Evolutionary conservation across 306 rosid genomes (phyloP).

Genomic region (Clitoria ternatea): DNA sequence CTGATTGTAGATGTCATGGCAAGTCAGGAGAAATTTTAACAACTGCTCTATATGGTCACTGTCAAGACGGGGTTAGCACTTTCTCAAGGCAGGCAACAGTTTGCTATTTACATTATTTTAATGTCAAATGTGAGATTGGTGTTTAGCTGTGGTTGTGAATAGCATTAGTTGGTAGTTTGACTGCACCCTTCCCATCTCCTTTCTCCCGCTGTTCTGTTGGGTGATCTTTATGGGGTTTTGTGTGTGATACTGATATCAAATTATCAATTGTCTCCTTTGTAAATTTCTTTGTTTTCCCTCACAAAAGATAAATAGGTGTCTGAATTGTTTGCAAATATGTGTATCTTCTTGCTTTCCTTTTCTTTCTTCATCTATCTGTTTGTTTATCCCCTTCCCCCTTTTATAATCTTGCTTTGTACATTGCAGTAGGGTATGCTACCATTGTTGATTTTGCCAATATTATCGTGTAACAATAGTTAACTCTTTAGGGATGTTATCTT

Average conservation of each 20-base stretch:
- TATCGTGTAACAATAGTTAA: background rate
- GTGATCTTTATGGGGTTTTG: background rate
- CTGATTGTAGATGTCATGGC: conserved; percentile 93
- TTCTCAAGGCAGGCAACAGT: conserved; percentile 90
- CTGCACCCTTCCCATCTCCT: conserved; percentile 18
- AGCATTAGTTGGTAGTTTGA: conserved; percentile 36
- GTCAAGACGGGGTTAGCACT: conserved; percentile 79
- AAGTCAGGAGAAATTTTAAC: conserved; percentile 83
- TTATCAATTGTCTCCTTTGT: conserved; percentile 21
- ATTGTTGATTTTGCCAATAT: conserved; percentile 1
- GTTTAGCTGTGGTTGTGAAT: conserved; percentile 40
- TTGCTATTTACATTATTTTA: conserved; percentile 60
- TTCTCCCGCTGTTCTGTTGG: background rate
- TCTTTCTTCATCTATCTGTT: conserved; percentile 10
- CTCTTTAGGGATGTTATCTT: conserved; percentile 10
- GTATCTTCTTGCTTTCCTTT: conserved; percentile 1
- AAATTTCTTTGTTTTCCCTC: conserved; percentile 14
- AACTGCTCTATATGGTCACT: conserved; percentile 89
- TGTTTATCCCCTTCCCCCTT: background rate
- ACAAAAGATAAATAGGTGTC: background rate
- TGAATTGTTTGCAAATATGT: background rate
- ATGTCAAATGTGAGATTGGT: conserved; percentile 32
- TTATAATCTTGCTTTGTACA: background rate
- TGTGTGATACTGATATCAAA: conserved; percentile 15
- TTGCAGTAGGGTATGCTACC: conserved; percentile 3